These are phyloP conservation scores for Saururus chinensis DNA, from an alignment of 164 flowering plant genomes.

Conservation along the genomic window DNA sequence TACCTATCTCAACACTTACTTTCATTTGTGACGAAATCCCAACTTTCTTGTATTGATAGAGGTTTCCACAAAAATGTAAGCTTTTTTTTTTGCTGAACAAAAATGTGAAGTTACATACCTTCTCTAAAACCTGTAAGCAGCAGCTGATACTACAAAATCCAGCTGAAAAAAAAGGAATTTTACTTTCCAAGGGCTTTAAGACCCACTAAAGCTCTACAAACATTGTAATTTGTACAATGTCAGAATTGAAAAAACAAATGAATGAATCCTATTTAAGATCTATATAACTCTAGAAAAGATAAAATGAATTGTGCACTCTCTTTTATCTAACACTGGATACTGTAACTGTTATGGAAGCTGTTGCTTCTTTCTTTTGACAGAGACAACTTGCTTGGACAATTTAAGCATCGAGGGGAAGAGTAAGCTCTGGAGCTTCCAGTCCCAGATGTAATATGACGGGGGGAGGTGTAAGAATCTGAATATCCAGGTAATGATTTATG, in stretches of 20 bases:
- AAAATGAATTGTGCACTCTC: too few relatives aligned
- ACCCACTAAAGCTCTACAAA: neutral
- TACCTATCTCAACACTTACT: too few relatives aligned
- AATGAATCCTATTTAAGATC: neutral
- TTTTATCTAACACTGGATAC: neutral
- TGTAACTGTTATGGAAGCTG: neutral
- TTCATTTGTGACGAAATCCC: too few relatives aligned
- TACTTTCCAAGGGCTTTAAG: neutral
- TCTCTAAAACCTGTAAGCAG: too few relatives aligned
- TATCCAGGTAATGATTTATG: neutral
- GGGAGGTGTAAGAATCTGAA: neutral
- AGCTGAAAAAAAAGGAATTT: too few relatives aligned
- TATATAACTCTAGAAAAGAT: neutral
- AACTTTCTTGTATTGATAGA: too few relatives aligned
- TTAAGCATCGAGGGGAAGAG: neutral
- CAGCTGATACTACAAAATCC: too few relatives aligned
- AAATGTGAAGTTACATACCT: too few relatives aligned
- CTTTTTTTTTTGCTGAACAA: too few relatives aligned
- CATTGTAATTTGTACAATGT: neutral
- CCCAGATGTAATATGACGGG: neutral
- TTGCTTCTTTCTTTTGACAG: constrained; percentile 11
- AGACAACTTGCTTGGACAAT: neutral
- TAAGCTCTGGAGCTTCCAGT: constrained; percentile 7
- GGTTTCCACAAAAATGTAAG: too few relatives aligned
- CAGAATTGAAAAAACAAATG: neutral